Evolutionary conservation across 2,329 filamentous ascomycete species (phyloP).

Genomic region (Apiospora phragmitis): DNA sequence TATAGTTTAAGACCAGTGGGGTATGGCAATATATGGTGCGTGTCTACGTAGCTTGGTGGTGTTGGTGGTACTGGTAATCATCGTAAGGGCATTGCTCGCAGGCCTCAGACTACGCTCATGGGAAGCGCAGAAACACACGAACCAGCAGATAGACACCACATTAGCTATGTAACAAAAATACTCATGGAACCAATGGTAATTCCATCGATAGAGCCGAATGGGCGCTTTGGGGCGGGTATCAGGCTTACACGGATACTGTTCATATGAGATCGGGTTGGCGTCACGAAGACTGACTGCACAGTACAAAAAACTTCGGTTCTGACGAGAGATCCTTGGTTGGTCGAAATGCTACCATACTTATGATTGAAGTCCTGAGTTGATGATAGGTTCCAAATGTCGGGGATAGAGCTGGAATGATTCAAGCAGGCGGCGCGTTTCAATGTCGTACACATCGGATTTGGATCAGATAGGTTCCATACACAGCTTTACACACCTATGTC

Average conservation of each 20-base stretch:
- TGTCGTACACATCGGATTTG: too few species aligned
- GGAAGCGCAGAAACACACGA: background rate
- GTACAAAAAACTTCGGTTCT: background rate
- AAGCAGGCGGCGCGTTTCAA: too few species aligned
- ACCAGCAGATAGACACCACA: background rate
- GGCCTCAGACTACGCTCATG: too few species aligned
- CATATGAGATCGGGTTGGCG: too few species aligned
- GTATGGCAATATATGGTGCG: background rate
- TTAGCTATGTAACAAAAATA: background rate
- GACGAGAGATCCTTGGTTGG: background rate
- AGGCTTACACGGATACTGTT: background rate
- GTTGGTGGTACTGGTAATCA: too few species aligned
- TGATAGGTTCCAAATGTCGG: background rate
- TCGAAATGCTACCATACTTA: background rate
- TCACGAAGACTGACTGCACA: background rate
- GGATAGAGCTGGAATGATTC: background rate
- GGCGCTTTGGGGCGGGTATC: background rate
- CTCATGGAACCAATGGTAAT: fast-evolving
- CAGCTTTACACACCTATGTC: too few species aligned
- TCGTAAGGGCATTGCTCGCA: background rate
- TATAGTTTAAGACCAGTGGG: background rate
- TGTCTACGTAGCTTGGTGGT: background rate
- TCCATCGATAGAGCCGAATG: background rate
- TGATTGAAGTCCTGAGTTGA: background rate
- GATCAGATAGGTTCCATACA: too few species aligned